Base-by-base conservation (phyloP, 2,329 filamentous ascomycete genomes). In the Xylariales sp. region DNA sequence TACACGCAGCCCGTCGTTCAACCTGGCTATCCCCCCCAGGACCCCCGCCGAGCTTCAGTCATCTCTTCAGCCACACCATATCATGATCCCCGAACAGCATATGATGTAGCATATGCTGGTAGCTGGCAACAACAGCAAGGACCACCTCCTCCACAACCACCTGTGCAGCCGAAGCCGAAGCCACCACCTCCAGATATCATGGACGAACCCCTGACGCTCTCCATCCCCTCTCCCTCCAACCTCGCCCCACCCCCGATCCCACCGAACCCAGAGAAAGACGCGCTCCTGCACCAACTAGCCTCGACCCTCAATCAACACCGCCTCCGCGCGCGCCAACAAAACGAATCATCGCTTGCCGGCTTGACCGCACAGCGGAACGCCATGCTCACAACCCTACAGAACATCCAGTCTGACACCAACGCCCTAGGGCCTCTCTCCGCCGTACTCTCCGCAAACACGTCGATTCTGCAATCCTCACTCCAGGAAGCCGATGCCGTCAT, bases 211-310 rank as follows among this genome's bases (percentile, higher is more conserved):
- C 61, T 80, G 11, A 71, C 70, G 8, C 61, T 78, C 18, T 53
- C 68, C 12, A 65, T 76, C 10, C 70, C 76, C 3, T 63, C 69
- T 1, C 60, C 66, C 4, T 65, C 69, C 1, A 66, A 73, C 16
- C 59, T 80, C 6, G 74, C 84, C 5, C 80, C 88, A 1, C 91
- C 93, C 1, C 90, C 91, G 0, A 88, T 96, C 22, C 91, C 93
- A 0, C 90, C 89, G 0, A 98, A 98, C 55, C 93, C 93, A 1
- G 88, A 97, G 64, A 96, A 95, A 60, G 89, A 97, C 61, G 84
- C 86, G 15, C 77, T 97, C 12, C 74, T 95, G 3, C 76, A 77
- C 40, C 85, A 89, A 32, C 76, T 97, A 21, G 88, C 84, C 25
- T 71, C 76, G 42, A 78, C 82, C 0, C 70, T 97, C 3, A 72